phyloP scores from a whole-genome alignment of 108 stramenopile species.

The Skeletonema tropicum region DNA sequence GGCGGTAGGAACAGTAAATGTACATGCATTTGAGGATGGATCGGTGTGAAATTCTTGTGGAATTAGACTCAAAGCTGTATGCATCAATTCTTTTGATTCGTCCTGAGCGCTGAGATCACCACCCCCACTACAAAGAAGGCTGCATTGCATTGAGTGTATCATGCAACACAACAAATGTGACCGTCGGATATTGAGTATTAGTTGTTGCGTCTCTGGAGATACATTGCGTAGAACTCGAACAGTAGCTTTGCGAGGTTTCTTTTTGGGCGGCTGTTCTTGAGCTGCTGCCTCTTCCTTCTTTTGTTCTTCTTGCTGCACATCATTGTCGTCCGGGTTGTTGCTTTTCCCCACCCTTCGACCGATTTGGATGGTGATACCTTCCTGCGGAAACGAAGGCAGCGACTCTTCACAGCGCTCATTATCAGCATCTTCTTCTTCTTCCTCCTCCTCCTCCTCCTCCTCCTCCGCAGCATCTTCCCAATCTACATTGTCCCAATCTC shows the following conservation, averaged over 20 bases:
- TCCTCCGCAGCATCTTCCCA: constrained; percentile 49
- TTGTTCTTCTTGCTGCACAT: neutral
- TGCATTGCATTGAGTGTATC: constrained; percentile 35
- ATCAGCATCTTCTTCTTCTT: constrained; percentile 3
- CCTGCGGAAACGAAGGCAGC: neutral
- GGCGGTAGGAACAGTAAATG: constrained; percentile 21
- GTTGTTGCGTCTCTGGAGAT: constrained; percentile 37
- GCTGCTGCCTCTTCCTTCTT: neutral
- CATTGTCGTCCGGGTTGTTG: constrained; percentile 4
- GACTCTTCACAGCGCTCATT: neutral
- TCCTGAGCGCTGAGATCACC: constrained; percentile 4
- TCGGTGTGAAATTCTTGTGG: constrained; percentile 41
- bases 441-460: too few species aligned
- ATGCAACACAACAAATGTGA: constrained; percentile 56
- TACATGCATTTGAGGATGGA: neutral
- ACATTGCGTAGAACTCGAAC: constrained; percentile 49
- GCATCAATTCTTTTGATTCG: constrained; percentile 7
- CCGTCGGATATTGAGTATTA: constrained; percentile 53
- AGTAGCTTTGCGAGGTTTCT: constrained; percentile 27
- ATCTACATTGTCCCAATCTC: constrained; percentile 47
- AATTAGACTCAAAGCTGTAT: constrained; percentile 65
- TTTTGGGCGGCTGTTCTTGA: neutral
- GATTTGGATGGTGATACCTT: constrained; percentile 5
- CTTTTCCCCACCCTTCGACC: constrained; percentile 4
- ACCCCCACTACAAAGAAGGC: constrained; percentile 35